Evolutionary conservation across 768 basidiomycete species (phyloP).

Genomic region (Agrocybe chaxingu): DNA sequence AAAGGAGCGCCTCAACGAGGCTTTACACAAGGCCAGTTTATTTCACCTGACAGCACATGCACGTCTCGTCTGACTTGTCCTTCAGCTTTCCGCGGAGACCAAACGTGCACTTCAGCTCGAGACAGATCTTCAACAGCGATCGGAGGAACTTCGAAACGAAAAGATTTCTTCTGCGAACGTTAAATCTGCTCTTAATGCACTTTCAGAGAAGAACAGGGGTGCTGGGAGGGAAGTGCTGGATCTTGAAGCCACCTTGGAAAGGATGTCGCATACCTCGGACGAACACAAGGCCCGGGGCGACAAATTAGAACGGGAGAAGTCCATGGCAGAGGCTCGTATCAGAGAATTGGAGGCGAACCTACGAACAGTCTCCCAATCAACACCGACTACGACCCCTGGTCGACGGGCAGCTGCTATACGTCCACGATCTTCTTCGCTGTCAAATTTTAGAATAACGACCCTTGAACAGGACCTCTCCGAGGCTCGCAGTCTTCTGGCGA

Average conservation of each 20-base stretch:
- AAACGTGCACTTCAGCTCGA: conserved; percentile 56
- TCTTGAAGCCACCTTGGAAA: conserved; percentile 54
- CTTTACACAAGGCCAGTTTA: conserved; percentile 40
- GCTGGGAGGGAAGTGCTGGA: conserved; percentile 49
- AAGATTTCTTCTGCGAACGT: conserved; percentile 50
- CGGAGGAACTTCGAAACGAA: conserved; percentile 58
- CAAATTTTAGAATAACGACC: conserved; percentile 43
- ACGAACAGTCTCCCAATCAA: conserved; percentile 29
- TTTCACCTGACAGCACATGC: not conserved
- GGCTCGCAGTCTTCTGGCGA: conserved; percentile 35
- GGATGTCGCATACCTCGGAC: conserved; percentile 51
- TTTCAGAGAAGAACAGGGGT: conserved; percentile 48
- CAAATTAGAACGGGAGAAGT: conserved; percentile 59
- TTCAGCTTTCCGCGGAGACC: conserved; percentile 55
- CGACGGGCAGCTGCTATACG: conserved; percentile 32
- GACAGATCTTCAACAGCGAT: conserved; percentile 40
- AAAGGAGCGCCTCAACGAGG: conserved; percentile 38
- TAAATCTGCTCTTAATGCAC: conserved; percentile 42
- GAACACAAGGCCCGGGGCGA: conserved; percentile 34
- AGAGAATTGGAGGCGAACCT: conserved; percentile 51
- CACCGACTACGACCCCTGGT: conserved; percentile 27
- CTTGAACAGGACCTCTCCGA: conserved; percentile 59
- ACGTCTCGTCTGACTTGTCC: conserved; percentile 1
- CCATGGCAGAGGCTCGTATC: conserved; percentile 51
- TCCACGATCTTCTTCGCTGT: conserved; percentile 58